phyloP scores from a whole-genome alignment of 2,329 filamentous ascomycete species.

The Fusarium praegraminearum region DNA sequence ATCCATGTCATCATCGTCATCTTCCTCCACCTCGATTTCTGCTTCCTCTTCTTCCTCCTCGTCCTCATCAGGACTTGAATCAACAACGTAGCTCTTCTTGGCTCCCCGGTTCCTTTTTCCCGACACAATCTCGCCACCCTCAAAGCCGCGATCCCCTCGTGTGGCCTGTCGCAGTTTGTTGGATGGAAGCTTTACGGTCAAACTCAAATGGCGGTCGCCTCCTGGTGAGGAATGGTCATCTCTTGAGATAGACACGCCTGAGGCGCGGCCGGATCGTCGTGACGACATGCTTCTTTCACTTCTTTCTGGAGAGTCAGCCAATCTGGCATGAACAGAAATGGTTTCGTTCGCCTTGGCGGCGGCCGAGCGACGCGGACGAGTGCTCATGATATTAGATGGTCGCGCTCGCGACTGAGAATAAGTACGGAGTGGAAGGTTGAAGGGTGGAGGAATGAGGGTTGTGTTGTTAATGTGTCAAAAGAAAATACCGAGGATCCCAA shows the following conservation, averaged over 20 bases:
- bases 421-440: constrained; percentile 12
- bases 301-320: constrained; percentile 56
- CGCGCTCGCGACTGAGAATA: constrained; percentile 39
- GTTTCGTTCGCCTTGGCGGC: constrained; percentile 58
- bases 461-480: constrained; percentile 11
- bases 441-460: constrained; percentile 1
- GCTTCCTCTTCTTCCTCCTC: constrained; percentile 56
- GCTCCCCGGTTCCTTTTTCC: constrained; percentile 66
- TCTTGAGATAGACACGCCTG: constrained; percentile 58
- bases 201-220: constrained; percentile 57
- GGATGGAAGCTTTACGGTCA: constrained; percentile 65
- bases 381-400: constrained; percentile 55
- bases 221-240: constrained; percentile 62
- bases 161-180: constrained; percentile 66
- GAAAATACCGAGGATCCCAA: constrained; percentile 2
- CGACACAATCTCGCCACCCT: constrained; percentile 61
- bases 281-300: constrained; percentile 62
- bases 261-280: constrained; percentile 63
- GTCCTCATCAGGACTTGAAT: constrained; percentile 64
- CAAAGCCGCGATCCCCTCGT: constrained; percentile 56
- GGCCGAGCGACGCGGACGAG: constrained; percentile 61
- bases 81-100: constrained; percentile 71
- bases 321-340: constrained; percentile 58
- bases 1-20: constrained; percentile 56
- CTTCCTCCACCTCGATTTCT: constrained; percentile 56